Conservation (phyloP, 768 basidiomycete species). For the Clavulina sp. region DNA sequence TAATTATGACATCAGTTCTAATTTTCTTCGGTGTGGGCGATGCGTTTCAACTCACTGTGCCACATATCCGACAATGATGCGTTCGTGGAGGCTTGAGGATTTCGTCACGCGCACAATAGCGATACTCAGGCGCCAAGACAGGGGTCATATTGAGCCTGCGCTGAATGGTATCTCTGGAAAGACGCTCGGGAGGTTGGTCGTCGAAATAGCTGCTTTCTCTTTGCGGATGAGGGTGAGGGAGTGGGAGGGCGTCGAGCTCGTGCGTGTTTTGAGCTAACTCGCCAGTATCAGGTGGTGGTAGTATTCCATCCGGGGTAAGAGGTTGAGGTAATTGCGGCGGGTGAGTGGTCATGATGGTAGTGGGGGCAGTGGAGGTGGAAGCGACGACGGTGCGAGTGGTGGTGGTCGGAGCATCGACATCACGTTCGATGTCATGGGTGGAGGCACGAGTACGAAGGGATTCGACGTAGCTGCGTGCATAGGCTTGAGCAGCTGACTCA, state of each 20-base stretch:
- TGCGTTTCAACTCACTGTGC: constrained; percentile 36
- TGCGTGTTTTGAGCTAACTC: background rate
- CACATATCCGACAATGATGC: constrained; percentile 71
- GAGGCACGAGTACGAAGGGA: too few relatives aligned
- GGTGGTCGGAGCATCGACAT: too few relatives aligned
- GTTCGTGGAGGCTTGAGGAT: constrained; percentile 57
- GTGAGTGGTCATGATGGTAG: background rate
- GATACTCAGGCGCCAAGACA: constrained; percentile 39
- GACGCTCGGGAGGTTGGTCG: constrained; percentile 1
- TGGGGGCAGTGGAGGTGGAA: background rate
- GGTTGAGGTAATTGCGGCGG: background rate
- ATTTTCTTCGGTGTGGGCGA: background rate
- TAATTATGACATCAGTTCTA: background rate
- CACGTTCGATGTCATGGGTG: too few relatives aligned
- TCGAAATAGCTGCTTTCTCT: background rate
- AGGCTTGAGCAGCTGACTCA: background rate
- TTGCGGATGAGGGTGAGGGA: background rate
- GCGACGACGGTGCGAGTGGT: background rate
- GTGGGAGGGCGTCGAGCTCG: background rate
- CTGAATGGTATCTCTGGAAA: constrained; percentile 7
- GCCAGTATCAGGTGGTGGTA: background rate
- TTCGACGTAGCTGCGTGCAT: background rate
- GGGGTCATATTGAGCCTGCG: too few relatives aligned
- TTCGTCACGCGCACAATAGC: constrained; percentile 47
- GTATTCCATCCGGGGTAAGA: background rate